Base-by-base conservation (phyloP, 2,329 filamentous ascomycete species). In the Leptoxyphium fumago region DNA sequence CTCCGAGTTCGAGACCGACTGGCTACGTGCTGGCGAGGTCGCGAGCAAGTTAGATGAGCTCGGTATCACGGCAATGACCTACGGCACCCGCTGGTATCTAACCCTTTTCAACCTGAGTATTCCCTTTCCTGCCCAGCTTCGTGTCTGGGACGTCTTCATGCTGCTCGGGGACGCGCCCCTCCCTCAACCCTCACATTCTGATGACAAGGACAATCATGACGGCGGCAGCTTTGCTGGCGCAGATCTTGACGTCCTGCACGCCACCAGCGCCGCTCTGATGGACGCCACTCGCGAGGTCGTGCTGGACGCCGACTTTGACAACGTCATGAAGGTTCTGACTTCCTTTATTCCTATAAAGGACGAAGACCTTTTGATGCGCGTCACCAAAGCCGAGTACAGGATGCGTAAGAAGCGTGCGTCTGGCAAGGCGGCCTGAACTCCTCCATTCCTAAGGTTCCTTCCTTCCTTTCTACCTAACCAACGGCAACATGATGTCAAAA, bases 121-220 rank as follows among this genome's bases (percentile, higher is more conserved):
- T 42, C 91, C 91, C 0, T 98, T 96, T 56, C 75, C 85, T 0
- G 88, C 89, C 2, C 91, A 96, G 63, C 78, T 98, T 30, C 82
- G 91, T 41, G 83, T 98, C 13, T 98, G 91, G 91, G 91, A 98
- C 59, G 84, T 95, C 1, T 96, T 96, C 64, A 86, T 98, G 75
- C 77, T 98, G 11, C 75, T 96, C 10, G 91, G 89, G 40, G 85
- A 89, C 53, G 72, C 74, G 9, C 60, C 55, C 6, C 72, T 26
- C 57, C 53, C 17, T 52, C 60, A 48, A 48, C 54, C 38, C 6
- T 13, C 13, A 15, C 13, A 5, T 45, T 46, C 55, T 39, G 57
- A 59, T 32, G 63, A 57, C 17, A 60, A 60, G 44, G 43, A 42
- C 18, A 54, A 55, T 18, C 50, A 47, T 32, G 51, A 52, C 2